Evolutionary conservation across 768 basidiomycete species (phyloP).

Genomic region (Suillus sp.): DNA sequence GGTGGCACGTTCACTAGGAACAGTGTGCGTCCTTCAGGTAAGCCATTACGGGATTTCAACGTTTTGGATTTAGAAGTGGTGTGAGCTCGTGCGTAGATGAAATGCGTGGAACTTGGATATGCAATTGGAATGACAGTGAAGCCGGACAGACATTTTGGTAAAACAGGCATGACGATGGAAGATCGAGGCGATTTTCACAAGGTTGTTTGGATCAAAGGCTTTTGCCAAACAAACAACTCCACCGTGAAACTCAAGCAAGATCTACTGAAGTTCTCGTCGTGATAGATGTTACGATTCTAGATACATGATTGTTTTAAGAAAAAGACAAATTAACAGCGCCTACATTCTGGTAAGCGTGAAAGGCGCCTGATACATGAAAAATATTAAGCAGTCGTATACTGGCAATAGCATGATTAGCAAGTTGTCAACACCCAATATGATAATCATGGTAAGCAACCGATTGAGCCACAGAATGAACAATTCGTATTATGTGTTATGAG

Average conservation of each 20-base stretch:
- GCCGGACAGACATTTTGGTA: slow-evolving; percentile 33
- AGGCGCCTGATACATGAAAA: neutral
- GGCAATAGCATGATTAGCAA: neutral
- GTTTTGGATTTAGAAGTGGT: slow-evolving; percentile 46
- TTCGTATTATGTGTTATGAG: neutral
- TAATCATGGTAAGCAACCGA: neutral
- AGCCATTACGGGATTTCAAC: slow-evolving; percentile 19
- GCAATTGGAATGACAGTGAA: slow-evolving; percentile 41
- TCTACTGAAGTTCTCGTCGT: no score
- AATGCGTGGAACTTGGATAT: slow-evolving; percentile 54
- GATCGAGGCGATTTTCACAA: neutral
- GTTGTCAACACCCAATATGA: neutral
- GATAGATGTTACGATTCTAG: neutral
- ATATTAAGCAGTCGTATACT: no score
- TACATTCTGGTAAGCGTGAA: neutral
- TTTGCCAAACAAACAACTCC: slow-evolving; percentile 15
- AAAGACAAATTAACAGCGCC: neutral
- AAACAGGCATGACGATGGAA: slow-evolving; percentile 1
- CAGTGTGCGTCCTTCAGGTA: slow-evolving; percentile 67
- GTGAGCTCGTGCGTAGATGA: slow-evolving; percentile 78
- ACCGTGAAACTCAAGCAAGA: no score
- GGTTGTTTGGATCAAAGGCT: slow-evolving; percentile 16
- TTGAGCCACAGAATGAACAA: neutral
- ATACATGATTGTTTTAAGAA: neutral
- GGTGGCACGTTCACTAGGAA: slow-evolving; percentile 91